phyloP scores from a whole-genome alignment of 306 rosid genomes.

The Sicyos edulis region DNA sequence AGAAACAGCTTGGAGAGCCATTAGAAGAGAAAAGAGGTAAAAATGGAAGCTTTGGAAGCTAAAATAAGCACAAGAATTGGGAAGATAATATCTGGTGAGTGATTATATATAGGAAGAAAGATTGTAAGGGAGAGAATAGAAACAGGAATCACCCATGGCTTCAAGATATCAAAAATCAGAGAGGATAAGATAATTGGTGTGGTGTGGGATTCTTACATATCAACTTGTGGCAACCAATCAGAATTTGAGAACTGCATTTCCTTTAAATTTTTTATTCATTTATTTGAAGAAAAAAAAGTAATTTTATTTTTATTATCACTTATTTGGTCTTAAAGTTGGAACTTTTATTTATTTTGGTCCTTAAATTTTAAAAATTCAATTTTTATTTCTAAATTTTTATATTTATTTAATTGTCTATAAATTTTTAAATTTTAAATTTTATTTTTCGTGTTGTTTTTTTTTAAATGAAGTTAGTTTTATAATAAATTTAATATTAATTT shows the following conservation, averaged over 20 bases:
- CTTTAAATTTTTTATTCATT: constrained; percentile 20
- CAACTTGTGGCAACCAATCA: constrained; percentile 36
- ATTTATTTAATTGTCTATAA: too few species aligned
- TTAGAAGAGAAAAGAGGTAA: constrained; percentile 19
- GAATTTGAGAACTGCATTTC: constrained; percentile 38
- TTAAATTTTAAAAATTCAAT: too few species aligned
- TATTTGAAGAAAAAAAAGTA: too few species aligned
- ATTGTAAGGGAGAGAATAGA: background rate
- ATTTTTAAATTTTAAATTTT: too few species aligned
- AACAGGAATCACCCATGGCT: background rate
- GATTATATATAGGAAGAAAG: constrained; percentile 21
- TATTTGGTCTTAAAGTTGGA: too few species aligned
- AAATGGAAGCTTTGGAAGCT: background rate
- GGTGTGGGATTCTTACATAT: constrained; percentile 41
- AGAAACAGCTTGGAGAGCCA: constrained; percentile 56
- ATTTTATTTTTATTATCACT: too few species aligned
- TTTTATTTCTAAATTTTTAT: too few species aligned
- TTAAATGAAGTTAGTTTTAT: too few species aligned
- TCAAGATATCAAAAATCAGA: constrained; percentile 16
- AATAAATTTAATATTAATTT: too few species aligned
- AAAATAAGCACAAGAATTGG: background rate
- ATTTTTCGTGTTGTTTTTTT: too few species aligned
- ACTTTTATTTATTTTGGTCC: too few species aligned
- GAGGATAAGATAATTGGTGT: constrained; percentile 45
- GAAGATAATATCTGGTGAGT: constrained; percentile 9